Conservation (phyloP, 495 filamentous ascomycete genomes). For the Podospora pseudopauciseta region DNA sequence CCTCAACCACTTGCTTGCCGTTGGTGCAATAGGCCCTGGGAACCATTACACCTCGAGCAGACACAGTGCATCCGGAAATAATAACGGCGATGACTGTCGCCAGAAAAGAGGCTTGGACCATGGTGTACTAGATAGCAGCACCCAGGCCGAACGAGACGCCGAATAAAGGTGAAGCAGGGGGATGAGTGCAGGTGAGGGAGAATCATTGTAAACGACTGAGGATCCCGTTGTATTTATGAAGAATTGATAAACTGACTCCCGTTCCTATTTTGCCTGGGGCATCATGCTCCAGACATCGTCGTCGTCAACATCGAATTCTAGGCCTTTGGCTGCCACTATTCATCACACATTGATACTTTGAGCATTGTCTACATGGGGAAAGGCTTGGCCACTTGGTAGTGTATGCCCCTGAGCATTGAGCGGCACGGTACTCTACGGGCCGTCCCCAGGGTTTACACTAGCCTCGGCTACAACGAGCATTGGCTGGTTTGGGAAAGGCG, state of each 20-base stretch:
- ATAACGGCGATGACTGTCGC: not conserved
- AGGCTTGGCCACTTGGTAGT: not conserved
- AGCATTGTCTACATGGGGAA: not conserved
- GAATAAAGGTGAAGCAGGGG: not conserved
- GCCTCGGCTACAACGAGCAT: not conserved
- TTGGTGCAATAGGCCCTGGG: not conserved
- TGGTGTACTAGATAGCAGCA: not conserved
- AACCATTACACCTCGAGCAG: not conserved
- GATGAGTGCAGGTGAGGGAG: not conserved
- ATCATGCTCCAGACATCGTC: not conserved
- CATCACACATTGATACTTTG: not conserved
- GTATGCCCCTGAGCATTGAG: not conserved
- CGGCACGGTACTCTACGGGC: not conserved
- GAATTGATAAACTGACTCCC: no score
- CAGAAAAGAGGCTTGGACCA: not conserved
- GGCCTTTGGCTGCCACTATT: not conserved
- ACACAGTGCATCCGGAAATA: not conserved
- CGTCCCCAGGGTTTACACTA: no score
- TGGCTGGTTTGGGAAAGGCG: not conserved
- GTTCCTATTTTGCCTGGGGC: no score
- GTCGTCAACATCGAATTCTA: not conserved
- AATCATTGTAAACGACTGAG: not conserved
- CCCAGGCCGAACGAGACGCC: not conserved
- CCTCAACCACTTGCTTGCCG: not conserved
- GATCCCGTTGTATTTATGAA: no score